phyloP scores from a whole-genome alignment of 2,329 filamentous ascomycete species.

The Xylaria sp. region DNA sequence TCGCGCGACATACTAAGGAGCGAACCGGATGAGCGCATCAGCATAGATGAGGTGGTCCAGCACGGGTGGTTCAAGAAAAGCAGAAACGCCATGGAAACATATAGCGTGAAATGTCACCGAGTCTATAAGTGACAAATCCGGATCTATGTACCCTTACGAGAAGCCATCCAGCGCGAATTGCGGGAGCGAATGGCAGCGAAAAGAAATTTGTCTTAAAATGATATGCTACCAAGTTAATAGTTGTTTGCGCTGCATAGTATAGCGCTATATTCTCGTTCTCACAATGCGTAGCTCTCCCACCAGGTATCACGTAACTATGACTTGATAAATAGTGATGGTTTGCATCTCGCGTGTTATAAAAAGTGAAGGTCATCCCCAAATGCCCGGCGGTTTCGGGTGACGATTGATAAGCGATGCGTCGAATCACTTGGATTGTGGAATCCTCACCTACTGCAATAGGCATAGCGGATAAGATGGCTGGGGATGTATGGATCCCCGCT shows the following conservation, averaged over 20 bases:
- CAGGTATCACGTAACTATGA: not conserved
- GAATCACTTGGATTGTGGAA: not conserved
- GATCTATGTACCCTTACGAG: not conserved
- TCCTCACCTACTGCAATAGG: slow-evolving; percentile 31
- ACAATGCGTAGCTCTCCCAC: not conserved
- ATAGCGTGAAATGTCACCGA: not conserved
- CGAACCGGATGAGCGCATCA: slow-evolving; percentile 25
- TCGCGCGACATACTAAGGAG: slow-evolving; percentile 31
- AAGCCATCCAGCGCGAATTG: not conserved
- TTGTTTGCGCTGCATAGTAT: not conserved
- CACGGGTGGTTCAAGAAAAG: slow-evolving; percentile 26
- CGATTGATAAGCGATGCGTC: slow-evolving; percentile 25
- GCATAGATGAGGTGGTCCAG: slow-evolving; percentile 21
- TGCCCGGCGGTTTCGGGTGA: not conserved
- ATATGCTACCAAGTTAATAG: not conserved
- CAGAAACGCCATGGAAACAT: not conserved
- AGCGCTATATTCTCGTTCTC: not conserved
- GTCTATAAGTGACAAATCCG: not conserved
- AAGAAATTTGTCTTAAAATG: not conserved
- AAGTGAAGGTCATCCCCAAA: not conserved
- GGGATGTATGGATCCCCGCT: not conserved
- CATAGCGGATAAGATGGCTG: slow-evolving; percentile 6
- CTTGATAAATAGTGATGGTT: not conserved
- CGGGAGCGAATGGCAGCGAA: not conserved
- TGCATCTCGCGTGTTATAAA: not conserved